Conservation (phyloP, 176 grass and related monocot genomes). For the Musa troglodytarum region DNA sequence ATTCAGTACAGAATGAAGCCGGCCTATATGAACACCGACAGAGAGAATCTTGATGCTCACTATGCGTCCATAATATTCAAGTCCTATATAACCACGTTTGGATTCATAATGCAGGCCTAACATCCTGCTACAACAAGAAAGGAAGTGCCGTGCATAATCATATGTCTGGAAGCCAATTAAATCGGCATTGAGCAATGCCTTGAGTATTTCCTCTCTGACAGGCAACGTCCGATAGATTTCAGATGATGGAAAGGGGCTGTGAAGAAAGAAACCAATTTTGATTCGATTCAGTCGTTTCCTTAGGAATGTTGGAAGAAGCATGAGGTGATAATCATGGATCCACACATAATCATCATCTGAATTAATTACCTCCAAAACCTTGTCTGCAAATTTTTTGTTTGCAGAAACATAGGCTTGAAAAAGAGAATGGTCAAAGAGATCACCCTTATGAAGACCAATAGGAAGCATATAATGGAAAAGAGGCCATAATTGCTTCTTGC, state of each 20-base stretch:
- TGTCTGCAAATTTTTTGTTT: slow-evolving; percentile 88
- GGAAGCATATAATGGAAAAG: slow-evolving; percentile 96
- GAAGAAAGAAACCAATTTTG: slow-evolving; percentile 79
- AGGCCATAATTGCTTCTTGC: slow-evolving; percentile 87
- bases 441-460: slow-evolving; percentile 81
- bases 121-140: slow-evolving; percentile 88
- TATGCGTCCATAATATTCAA: slow-evolving; percentile 81
- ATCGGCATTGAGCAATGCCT: slow-evolving; percentile 82
- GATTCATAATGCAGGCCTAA: slow-evolving; percentile 74
- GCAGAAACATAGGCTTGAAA: slow-evolving; percentile 85
- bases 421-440: slow-evolving; percentile 63
- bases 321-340: slow-evolving; percentile 98
- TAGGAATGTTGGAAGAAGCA: slow-evolving; percentile 89
- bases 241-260: slow-evolving; percentile 75
- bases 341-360: slow-evolving; percentile 87
- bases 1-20: slow-evolving; percentile 61
- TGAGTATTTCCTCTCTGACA: slow-evolving; percentile 89
- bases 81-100: slow-evolving; percentile 84
- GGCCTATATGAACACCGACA: slow-evolving; percentile 68
- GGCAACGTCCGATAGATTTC: slow-evolving; percentile 89
- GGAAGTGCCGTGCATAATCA: slow-evolving; percentile 89
- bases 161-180: slow-evolving; percentile 96
- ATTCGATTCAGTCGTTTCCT: slow-evolving; percentile 69
- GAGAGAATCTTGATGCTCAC: slow-evolving; percentile 81
- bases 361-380: slow-evolving; percentile 90